Percentiles rank a stretch among this genome's conserved stretches.
These are phyloP conservation scores for Neonectria coccinea DNA, from an alignment of 2,329 filamentous ascomycete genomes.

Conservation along the genomic window DNA sequence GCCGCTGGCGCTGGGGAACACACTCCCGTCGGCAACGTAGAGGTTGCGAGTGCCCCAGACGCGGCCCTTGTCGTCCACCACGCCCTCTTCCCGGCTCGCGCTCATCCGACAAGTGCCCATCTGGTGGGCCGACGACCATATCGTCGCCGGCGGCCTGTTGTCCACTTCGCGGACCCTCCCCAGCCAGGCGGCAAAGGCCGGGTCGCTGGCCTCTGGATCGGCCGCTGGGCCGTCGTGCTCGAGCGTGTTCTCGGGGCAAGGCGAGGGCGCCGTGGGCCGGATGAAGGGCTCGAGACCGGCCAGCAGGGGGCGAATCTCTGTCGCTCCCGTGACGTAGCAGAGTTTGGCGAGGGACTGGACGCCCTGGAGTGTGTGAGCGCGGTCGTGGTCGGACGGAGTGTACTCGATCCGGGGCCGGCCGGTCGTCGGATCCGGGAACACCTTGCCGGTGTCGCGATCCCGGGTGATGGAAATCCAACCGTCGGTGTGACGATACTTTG, in stretches of 20 bases:
- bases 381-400: slow-evolving; percentile 76
- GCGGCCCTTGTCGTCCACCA: slow-evolving; percentile 67
- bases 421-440: slow-evolving; percentile 77
- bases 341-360: slow-evolving; percentile 79
- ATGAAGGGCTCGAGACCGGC: slow-evolving; percentile 73
- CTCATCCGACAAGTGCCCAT: slow-evolving; percentile 85
- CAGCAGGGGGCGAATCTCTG: slow-evolving; percentile 78
- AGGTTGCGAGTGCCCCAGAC: slow-evolving; percentile 76
- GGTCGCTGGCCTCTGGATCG: slow-evolving; percentile 65
- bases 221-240: slow-evolving; percentile 22
- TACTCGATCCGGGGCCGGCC: slow-evolving; percentile 78
- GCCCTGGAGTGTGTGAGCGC: slow-evolving; percentile 77
- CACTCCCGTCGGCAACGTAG: slow-evolving; percentile 79
- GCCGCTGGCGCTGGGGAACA: slow-evolving; percentile 80
- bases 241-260: slow-evolving; percentile 34
- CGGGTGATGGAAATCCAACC: slow-evolving; percentile 80
- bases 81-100: slow-evolving; percentile 60
- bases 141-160: slow-evolving; percentile 61
- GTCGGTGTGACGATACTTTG: slow-evolving; percentile 76
- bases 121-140: slow-evolving; percentile 81
- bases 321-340: slow-evolving; percentile 80
- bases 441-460: slow-evolving; percentile 79
- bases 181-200: slow-evolving; percentile 72
- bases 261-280: slow-evolving; percentile 41
- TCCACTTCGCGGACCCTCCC: slow-evolving; percentile 60